phyloP scores from a whole-genome alignment of 208 protist genomes.

The Leishmania tarentolae region DNA sequence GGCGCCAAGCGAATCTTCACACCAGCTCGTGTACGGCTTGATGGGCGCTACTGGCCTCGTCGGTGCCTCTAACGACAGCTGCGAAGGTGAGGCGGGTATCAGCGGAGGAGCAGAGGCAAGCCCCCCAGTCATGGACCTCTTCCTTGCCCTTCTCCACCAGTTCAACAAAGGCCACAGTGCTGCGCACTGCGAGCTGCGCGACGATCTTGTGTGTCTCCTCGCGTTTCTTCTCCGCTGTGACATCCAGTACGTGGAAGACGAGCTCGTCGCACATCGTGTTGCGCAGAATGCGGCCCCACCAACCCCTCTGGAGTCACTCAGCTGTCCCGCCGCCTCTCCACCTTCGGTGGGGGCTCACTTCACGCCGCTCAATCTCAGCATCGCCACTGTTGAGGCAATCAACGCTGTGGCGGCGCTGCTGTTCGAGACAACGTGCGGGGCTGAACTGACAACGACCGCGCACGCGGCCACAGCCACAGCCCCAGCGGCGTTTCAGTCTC shows the following conservation, averaged over 20 bases:
- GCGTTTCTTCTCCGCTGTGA: conserved; percentile 45
- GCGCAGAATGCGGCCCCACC: neutral
- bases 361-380: conserved; percentile 26
- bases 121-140: conserved; percentile 53
- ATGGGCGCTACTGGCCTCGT: neutral
- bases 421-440: conserved; percentile 72
- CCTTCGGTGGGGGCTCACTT: neutral
- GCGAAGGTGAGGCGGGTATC: neutral
- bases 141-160: conserved; percentile 55
- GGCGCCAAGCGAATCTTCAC: conserved; percentile 37
- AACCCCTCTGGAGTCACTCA: neutral
- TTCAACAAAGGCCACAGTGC: conserved; percentile 57
- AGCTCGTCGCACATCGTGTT: conserved; percentile 14
- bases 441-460: conserved; percentile 42
- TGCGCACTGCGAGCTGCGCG: conserved; percentile 63
- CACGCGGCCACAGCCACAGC: neutral
- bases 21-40: conserved; percentile 46
- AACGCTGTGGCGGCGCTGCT: conserved; percentile 57
- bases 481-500: conserved; percentile 2
- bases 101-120: conserved; percentile 7
- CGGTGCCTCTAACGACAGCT: neutral
- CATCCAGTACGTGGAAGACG: conserved; percentile 22
- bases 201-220: conserved; percentile 61
- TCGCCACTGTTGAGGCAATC: conserved; percentile 54
- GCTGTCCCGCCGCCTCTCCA: neutral